Evolutionary conservation across 179 eudicot genomes (phyloP).

Genomic region (Amaranthus tricolor): DNA sequence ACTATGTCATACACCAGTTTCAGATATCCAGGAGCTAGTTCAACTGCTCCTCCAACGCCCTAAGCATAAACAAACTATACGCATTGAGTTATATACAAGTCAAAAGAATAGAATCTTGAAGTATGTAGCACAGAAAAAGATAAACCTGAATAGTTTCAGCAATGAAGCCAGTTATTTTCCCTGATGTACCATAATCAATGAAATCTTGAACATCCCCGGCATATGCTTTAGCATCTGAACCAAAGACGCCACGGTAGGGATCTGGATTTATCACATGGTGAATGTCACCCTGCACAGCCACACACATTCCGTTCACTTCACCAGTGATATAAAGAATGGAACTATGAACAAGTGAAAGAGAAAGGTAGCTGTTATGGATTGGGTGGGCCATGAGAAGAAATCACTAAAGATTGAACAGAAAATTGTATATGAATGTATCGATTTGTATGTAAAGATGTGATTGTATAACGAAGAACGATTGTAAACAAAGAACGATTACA

Average conservation of each 20-base stretch:
- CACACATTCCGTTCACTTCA: neutral
- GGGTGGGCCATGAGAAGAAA: no score
- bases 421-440: no score
- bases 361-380: no score
- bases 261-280: constrained; percentile 95
- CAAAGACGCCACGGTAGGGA: constrained; percentile 90
- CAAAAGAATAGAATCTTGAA: constrained; percentile 10
- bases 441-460: no score
- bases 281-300: constrained; percentile 73
- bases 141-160: constrained; percentile 96
- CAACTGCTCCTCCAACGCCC: constrained; percentile 99
- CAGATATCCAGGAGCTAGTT: constrained; percentile 90
- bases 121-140: constrained; percentile 2
- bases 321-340: no score
- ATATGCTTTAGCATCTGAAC: constrained; percentile 67
- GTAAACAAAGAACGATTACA: no score
- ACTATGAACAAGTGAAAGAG: no score
- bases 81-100: neutral
- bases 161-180: constrained; percentile 93
- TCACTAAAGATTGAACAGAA: no score
- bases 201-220: constrained; percentile 90
- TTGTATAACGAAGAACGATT: no score
- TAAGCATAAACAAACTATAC: constrained; percentile 24
- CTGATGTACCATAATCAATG: constrained; percentile 85
- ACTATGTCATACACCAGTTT: constrained; percentile 78